Conservation (phyloP, 352 stramenopile species). For the Phytopythium helicoides region DNA sequence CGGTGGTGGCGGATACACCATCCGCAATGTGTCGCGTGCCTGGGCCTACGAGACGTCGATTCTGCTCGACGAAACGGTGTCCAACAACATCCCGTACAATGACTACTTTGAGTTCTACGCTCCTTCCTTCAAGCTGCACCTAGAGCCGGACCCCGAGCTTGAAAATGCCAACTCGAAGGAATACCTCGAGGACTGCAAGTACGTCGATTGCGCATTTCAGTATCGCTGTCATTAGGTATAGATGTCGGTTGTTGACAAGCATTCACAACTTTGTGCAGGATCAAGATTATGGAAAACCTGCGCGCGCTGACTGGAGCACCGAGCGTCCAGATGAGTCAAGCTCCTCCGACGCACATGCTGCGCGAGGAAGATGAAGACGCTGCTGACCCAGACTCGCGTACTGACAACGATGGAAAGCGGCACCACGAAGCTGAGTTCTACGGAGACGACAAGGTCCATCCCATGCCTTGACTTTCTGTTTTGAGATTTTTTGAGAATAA, state of each 20-base stretch:
- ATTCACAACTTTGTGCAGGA: constrained; percentile 25
- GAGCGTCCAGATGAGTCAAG: constrained; percentile 81
- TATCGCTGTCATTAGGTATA: too few species aligned
- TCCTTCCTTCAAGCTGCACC: constrained; percentile 81
- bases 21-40: constrained; percentile 88
- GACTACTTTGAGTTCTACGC: constrained; percentile 86
- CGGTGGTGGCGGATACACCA: constrained; percentile 84
- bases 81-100: constrained; percentile 83
- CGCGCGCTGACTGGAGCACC: constrained; percentile 66
- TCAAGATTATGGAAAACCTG: constrained; percentile 86
- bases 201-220: constrained; percentile 10
- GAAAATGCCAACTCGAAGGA: constrained; percentile 81
- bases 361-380: constrained; percentile 82
- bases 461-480: too few species aligned
- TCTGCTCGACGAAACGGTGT: constrained; percentile 76
- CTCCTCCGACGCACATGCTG: constrained; percentile 65
- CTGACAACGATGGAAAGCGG: constrained; percentile 70
- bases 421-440: constrained; percentile 85
- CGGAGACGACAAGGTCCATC: constrained; percentile 62
- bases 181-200: constrained; percentile 87
- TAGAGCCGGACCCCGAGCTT: constrained; percentile 73
- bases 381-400: constrained; percentile 59
- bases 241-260: constrained; percentile 1
- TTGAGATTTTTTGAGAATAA: neutral
- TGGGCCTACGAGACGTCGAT: constrained; percentile 98